These are phyloP conservation scores for Ramularia endophylla DNA, from an alignment of 2,329 filamentous ascomycete species.

Conservation along the genomic window DNA sequence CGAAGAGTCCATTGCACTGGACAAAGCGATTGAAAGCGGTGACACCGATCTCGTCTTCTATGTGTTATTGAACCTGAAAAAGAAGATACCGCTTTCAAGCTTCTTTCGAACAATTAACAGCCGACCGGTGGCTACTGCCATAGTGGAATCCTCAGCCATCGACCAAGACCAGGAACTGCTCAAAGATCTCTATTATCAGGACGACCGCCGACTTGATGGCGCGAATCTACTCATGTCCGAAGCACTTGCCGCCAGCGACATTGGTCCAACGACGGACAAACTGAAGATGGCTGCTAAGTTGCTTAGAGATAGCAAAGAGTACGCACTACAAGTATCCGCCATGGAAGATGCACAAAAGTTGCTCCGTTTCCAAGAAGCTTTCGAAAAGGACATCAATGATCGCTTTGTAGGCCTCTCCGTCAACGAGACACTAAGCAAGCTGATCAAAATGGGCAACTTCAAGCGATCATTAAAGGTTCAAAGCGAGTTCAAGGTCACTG, in stretches of 20 bases:
- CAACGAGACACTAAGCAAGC: constrained; percentile 86
- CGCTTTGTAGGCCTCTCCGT: constrained; percentile 74
- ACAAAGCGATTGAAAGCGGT: constrained; percentile 93
- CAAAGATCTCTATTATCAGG: constrained; percentile 96
- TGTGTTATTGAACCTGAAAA: constrained; percentile 80
- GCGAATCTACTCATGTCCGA: constrained; percentile 82
- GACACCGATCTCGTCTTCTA: constrained; percentile 91
- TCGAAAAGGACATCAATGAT: constrained; percentile 70
- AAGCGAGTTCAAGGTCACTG: constrained; percentile 85
- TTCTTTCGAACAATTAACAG: constrained; percentile 92
- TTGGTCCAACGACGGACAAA: constrained; percentile 71
- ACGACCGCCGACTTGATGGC: constrained; percentile 83
- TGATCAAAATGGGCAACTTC: constrained; percentile 74
- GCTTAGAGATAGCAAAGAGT: constrained; percentile 76
- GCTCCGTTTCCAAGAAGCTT: constrained; percentile 75
- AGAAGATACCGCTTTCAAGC: constrained; percentile 79
- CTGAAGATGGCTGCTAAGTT: constrained; percentile 79
- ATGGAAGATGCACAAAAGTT: constrained; percentile 76
- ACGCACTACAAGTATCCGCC: constrained; percentile 64
- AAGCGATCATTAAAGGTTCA: constrained; percentile 84
- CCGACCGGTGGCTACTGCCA: constrained; percentile 75
- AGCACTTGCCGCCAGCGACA: constrained; percentile 66
- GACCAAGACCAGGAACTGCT: constrained; percentile 75
- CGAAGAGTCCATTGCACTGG: constrained; percentile 87
- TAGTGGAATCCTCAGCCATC: constrained; percentile 78